phyloP scores from a whole-genome alignment of 257 asterid species.

The Lavandula angustifolia region DNA sequence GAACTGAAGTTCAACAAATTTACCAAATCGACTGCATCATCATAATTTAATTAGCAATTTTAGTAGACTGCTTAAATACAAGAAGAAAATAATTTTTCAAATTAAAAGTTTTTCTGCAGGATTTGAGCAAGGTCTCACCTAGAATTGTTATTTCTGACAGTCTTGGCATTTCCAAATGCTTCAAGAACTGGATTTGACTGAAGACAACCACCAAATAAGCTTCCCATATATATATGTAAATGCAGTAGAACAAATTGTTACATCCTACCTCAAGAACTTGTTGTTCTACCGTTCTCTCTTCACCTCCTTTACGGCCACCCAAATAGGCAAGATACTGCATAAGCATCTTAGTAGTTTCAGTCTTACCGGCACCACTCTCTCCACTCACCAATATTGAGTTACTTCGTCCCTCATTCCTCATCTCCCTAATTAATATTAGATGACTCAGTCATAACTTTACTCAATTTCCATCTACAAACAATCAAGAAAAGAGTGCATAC shows the following conservation, averaged over 20 bases:
- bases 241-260: slow-evolving; percentile 14
- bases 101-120: slow-evolving; percentile 11
- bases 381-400: slow-evolving; percentile 89
- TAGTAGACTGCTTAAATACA: not conserved
- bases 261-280: slow-evolving; percentile 80
- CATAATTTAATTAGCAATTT: slow-evolving; percentile 30
- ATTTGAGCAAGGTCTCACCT: slow-evolving; percentile 47
- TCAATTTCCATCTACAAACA: slow-evolving; percentile 26
- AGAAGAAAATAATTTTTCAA: not conserved
- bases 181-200: slow-evolving; percentile 98
- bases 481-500: slow-evolving; percentile 14
- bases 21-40: slow-evolving; percentile 86
- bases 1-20: slow-evolving; percentile 92
- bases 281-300: slow-evolving; percentile 83
- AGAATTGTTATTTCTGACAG: slow-evolving; percentile 90
- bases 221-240: slow-evolving; percentile 29
- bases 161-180: slow-evolving; percentile 98
- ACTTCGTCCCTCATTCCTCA: slow-evolving; percentile 77
- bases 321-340: slow-evolving; percentile 85
- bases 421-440: slow-evolving; percentile 61
- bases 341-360: slow-evolving; percentile 95
- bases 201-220: slow-evolving; percentile 40
- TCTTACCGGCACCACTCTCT: slow-evolving; percentile 98
- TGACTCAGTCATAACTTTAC: slow-evolving; percentile 37
- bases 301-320: slow-evolving; percentile 86